Conservation (phyloP, 2,329 filamentous ascomycete genomes). For the Clathrospora elynae region DNA sequence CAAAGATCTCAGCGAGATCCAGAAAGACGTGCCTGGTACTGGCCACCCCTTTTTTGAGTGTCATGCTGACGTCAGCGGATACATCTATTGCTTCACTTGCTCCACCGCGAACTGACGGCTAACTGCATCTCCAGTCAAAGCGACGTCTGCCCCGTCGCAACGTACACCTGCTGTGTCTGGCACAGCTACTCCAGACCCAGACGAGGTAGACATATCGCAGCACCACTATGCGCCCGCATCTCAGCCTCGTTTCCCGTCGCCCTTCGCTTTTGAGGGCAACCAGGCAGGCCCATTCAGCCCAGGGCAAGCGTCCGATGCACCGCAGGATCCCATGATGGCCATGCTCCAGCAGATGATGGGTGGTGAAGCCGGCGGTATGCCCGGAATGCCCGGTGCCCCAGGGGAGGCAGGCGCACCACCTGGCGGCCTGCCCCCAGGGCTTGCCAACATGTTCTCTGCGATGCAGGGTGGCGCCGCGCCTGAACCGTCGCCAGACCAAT, state of each 20-base stretch:
- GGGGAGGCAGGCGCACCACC: constrained; percentile 30
- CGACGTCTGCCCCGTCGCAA: constrained; percentile 26
- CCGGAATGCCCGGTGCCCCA: constrained; percentile 37
- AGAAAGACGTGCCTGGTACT: constrained; percentile 45
- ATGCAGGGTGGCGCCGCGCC: constrained; percentile 52
- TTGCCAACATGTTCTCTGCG: constrained; percentile 52
- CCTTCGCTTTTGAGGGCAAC: constrained; percentile 40
- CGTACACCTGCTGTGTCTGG: constrained; percentile 27
- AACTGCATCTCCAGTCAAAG: constrained; percentile 31
- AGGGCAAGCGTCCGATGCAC: constrained; percentile 30
- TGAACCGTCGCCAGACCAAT: constrained; percentile 48
- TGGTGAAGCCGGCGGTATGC: constrained; percentile 46
- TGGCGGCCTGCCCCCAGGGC: constrained; percentile 47
- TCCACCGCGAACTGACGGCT: constrained; percentile 17
- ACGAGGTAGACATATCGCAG: constrained; percentile 78
- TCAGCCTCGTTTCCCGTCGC: constrained; percentile 49
- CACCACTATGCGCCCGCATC: constrained; percentile 68
- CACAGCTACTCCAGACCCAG: constrained; percentile 61
- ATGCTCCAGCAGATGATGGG: constrained; percentile 77
- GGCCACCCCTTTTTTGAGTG: constrained; percentile 13
- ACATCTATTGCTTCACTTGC: background rate
- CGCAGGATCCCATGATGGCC: constrained; percentile 71
- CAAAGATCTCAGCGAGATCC: constrained; percentile 41
- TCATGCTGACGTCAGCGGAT: constrained; percentile 11
- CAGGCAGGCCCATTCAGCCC: constrained; percentile 25